Base-by-base conservation (phyloP, 768 basidiomycete species). In the Antrodiella citrinella region DNA sequence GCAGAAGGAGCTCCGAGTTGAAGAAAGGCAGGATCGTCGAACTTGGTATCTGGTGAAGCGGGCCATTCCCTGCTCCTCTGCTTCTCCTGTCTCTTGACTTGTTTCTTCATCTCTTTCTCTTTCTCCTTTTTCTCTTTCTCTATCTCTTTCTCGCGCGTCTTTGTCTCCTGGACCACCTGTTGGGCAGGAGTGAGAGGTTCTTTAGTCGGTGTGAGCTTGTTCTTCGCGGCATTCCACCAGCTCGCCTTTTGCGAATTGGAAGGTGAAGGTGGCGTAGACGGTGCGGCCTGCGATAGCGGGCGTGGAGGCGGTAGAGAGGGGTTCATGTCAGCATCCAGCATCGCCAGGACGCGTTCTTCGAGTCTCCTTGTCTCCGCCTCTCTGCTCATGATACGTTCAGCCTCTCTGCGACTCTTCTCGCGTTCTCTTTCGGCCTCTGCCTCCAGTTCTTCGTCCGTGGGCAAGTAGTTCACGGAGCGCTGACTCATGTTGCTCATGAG, bases 171-270 rank as follows among this genome's bases (percentile, higher is more conserved):
- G 44, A 91, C 81, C 48, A 92, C 73, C 57, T 89, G 87, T 59
- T 91, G 89, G 0, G 90, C 89, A 7, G 89, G 87, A 0, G 90
- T 91, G n/a, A 88, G 78, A 1, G 70, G 65, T 12, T 86, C 82
- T 57, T 90, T 91, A 11, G 84, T 84, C 2, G 89, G 86, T 0
- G 87, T 89, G 9, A 92, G 73, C 56, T 70, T 80, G 56, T 78
- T 78, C 72, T 86, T 91, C 18, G 88, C 80, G 2, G 78, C 72
- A 10, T 76, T 65, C 85, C 88, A 89, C 90, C 90, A 91, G 1
- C 54, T 61, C n/a, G 83, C 86, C 65, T 85, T 84, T 57, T 81
- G 75, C 4, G 82, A 82, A 7, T 71, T 61, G 1, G 80, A 72
- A 1, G 84, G 85, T 0, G 85, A 84, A 0, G 84, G 75, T 0